Base-by-base conservation (phyloP, 2,329 filamentous ascomycete species). In the Nothopassalora personata region DNA sequence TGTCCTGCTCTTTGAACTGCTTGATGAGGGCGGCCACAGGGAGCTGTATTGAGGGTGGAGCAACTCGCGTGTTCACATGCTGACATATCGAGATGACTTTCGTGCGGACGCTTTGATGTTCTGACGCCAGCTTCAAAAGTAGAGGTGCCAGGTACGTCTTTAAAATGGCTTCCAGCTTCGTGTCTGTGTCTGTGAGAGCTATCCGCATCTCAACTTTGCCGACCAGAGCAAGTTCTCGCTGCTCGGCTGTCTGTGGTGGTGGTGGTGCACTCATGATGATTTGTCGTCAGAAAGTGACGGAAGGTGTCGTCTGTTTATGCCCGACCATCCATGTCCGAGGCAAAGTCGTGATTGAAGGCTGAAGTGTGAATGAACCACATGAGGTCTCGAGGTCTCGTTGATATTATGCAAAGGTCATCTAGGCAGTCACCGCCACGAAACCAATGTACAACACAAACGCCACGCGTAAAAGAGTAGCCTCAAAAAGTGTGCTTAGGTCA, bases 141-240 rank as follows among this genome's bases (percentile, higher is more conserved):
- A 97, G 77, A 0, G 93, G 88, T 3, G 89, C 79, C 28, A 99
- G 80, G 70, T 93, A 97, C 46, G 83, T 86, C 68, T 88, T 85
- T 18, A 99, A 80, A 15, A 94, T 79, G 27, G 85, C 77, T 72
- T 93, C 85, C 1, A 99, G 83, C 76, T 93, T 95, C 63, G 85
- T 81, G 72, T 97, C 93, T 54, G 91, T 87, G 67, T 91, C 89
- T 30, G 92, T 88, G 54, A 93, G 84, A 30, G 85, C 88, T 68
- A 97, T 94, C 64, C 87, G 84, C 70, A 94, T 85, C 73, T 95
- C 91, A 49, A 96, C 88, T 71, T 90, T 93, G 69, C 89, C 89
- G 54, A 96, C 84, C 62, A 97, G 83, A 65, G 86, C 84, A 66
- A 96, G 81, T 81, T 96, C 91, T 62, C 86, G 85, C 74, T 88